Percentiles rank a stretch among this genome's conserved stretches.
These are phyloP conservation scores for Eucalyptus curtisii DNA, from an alignment of 345 rosid species.

Conservation along the genomic window DNA sequence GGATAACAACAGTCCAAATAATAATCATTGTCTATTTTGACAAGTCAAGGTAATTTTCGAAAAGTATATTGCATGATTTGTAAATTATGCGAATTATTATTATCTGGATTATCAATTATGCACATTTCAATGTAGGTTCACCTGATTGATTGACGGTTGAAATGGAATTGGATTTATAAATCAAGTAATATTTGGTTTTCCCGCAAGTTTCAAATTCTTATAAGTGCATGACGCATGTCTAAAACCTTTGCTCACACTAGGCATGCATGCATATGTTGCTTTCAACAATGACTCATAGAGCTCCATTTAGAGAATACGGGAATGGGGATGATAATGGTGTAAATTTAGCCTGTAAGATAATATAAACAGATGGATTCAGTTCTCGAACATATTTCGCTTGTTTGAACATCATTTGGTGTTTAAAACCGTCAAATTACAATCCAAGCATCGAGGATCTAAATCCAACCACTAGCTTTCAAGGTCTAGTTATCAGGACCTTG, in stretches of 20 bases:
- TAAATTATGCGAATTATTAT: too few relatives aligned
- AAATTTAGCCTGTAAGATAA: background rate
- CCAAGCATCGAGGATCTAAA: background rate
- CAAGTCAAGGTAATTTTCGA: background rate
- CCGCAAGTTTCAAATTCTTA: background rate
- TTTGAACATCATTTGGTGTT: background rate
- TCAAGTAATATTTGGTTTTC: background rate
- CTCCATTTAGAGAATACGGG: background rate
- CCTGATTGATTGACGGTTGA: background rate
- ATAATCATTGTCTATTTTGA: background rate
- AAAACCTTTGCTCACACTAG: background rate
- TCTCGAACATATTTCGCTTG: background rate
- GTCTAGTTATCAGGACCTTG: background rate
- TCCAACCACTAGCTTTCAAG: background rate
- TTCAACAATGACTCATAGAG: background rate
- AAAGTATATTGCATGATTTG: background rate
- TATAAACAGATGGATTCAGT: background rate
- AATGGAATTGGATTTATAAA: background rate
- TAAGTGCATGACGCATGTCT: background rate
- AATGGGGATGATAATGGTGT: background rate
- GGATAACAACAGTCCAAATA: background rate
- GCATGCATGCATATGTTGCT: background rate
- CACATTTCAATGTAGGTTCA: fast-evolving
- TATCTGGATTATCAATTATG: background rate
- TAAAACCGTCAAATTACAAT: background rate